These are phyloP conservation scores for Martensiomyces pterosporus DNA, from an alignment of 192 early-diverging fungal species.

Conservation along the genomic window DNA sequence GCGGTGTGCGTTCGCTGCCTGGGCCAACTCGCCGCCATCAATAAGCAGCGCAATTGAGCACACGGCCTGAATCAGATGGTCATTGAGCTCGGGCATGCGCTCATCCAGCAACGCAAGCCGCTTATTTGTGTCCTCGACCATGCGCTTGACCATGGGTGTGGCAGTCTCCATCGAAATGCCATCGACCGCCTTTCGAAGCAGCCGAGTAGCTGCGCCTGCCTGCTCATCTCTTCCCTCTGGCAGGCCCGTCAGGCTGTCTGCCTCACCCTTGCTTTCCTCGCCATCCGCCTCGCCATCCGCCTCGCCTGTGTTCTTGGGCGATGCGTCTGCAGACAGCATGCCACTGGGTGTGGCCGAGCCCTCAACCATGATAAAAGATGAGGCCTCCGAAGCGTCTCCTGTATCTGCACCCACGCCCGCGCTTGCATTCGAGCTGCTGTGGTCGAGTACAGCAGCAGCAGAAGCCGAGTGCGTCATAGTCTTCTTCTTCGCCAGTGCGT, in stretches of 20 bases:
- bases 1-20: conserved; percentile 17
- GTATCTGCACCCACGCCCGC: no score
- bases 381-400: conserved; percentile 5
- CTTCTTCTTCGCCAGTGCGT: conserved; percentile 7
- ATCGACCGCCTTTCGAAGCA: conserved; percentile 6
- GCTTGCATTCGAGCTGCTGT: no score
- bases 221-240: conserved; percentile 17
- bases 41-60: conserved; percentile 22
- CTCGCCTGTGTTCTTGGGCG: no score
- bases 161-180: conserved; percentile 1
- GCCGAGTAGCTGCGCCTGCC: background rate
- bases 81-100: conserved; percentile 20
- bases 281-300: no score
- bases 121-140: conserved; percentile 29
- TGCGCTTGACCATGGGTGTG: conserved; percentile 13
- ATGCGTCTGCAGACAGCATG: conserved; percentile 3
- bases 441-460: no score
- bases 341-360: conserved; percentile 9
- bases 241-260: conserved; percentile 1
- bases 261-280: conserved; percentile 1
- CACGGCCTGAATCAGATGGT: conserved; percentile 4
- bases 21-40: conserved; percentile 6
- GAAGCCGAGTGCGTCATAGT: no score
- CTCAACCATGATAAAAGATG: conserved; percentile 32
- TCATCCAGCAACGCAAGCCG: conserved; percentile 21